A percentile compares a stretch with the other conserved stretches of the same genome.
Evolutionary conservation across 345 rosid genomes (phyloP).

Genomic region (Eucalyptus pauciflora): DNA sequence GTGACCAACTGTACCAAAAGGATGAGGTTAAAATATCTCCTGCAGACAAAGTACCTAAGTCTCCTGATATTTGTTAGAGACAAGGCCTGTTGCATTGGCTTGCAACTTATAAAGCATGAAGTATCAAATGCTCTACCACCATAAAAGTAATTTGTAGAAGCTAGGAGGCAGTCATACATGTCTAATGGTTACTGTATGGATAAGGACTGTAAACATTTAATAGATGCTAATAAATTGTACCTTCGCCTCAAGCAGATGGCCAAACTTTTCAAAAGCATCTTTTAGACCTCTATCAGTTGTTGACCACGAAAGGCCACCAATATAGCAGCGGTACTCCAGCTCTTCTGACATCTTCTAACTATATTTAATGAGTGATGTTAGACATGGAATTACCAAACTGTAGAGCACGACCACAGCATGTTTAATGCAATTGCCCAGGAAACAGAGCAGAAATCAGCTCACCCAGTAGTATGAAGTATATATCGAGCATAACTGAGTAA

Average conservation of each 20-base stretch:
- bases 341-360: slow-evolving; percentile 67
- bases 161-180: not conserved
- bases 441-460: not conserved
- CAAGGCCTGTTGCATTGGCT: not conserved
- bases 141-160: not conserved
- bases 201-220: not conserved
- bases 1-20: not conserved
- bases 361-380: not conserved
- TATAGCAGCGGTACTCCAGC: slow-evolving; percentile 74
- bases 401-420: not conserved
- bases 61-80: not conserved
- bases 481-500: not conserved
- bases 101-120: not conserved
- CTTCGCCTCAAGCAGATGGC: slow-evolving; percentile 85
- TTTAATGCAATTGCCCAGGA: not conserved
- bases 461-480: not conserved
- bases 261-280: slow-evolving; percentile 91
- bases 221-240: slow-evolving; percentile 4
- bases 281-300: slow-evolving; percentile 80
- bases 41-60: not conserved
- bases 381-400: not conserved
- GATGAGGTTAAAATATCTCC: not conserved
- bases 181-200: not conserved
- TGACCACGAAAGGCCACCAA: slow-evolving; percentile 94
- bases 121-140: not conserved